Percentiles rank a stretch among this genome's conserved stretches.
Evolutionary conservation across 495 filamentous ascomycete genomes (phyloP).

Genomic region (Penicillium paradoxum): DNA sequence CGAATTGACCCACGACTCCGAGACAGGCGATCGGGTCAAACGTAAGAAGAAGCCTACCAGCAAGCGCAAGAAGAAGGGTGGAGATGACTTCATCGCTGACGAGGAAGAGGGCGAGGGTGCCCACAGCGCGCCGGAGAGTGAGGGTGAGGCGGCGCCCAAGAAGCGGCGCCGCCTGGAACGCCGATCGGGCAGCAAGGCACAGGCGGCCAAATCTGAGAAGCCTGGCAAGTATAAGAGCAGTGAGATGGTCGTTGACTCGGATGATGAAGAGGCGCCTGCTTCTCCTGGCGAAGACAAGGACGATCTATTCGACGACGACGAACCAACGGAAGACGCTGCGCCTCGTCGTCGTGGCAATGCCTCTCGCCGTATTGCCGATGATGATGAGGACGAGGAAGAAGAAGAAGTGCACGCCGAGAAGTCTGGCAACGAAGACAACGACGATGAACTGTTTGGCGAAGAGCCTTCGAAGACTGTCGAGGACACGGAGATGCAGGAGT

Average conservation of each 20-base stretch:
- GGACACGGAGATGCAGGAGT: slow-evolving; percentile 30
- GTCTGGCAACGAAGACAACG: slow-evolving; percentile 11
- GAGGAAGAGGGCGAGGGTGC: slow-evolving; percentile 18
- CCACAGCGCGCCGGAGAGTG: slow-evolving; percentile 28
- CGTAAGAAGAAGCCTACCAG: slow-evolving; percentile 55
- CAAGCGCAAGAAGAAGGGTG: slow-evolving; percentile 65
- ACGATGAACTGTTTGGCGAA: slow-evolving; percentile 25
- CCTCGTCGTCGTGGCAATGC: slow-evolving; percentile 36
- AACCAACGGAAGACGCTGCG: slow-evolving; percentile 26
- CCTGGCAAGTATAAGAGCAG: slow-evolving; percentile 68
- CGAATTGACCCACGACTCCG: slow-evolving; percentile 68
- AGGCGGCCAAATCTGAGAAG: slow-evolving; percentile 17
- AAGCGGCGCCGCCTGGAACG: slow-evolving; percentile 48
- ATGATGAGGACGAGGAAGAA: slow-evolving; percentile 41
- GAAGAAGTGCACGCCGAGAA: slow-evolving; percentile 8
- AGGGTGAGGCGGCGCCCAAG: slow-evolving; percentile 40
- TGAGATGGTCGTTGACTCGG: slow-evolving; percentile 74
- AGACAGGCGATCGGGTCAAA: slow-evolving; percentile 73
- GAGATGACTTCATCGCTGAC: slow-evolving; percentile 24
- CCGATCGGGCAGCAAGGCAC: slow-evolving; percentile 55
- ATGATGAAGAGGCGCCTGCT: slow-evolving; percentile 41
- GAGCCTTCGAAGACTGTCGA: slow-evolving; percentile 14
- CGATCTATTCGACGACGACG: slow-evolving; percentile 29
- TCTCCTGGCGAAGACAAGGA: slow-evolving; percentile 31
- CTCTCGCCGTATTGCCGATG: slow-evolving; percentile 39